Conservation (phyloP, 139 green algal species). For the Volvox reticuliferus region DNA sequence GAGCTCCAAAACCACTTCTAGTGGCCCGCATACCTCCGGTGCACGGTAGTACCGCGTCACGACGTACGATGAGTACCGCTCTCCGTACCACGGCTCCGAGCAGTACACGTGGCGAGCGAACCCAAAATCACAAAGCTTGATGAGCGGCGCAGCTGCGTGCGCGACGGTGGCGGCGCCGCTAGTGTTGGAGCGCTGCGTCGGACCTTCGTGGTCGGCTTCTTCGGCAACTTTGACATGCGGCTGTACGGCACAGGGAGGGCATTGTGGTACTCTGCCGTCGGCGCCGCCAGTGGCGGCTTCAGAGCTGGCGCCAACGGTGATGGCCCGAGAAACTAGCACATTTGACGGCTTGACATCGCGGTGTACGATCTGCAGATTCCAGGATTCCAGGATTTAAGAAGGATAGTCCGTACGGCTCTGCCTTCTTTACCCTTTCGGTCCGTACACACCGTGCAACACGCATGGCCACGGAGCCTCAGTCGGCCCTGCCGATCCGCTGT, state of each 20-base stretch:
- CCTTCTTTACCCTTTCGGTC: no score
- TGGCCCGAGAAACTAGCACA: background rate
- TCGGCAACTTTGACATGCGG: no score
- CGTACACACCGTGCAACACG: no score
- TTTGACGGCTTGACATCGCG: slow-evolving; percentile 27
- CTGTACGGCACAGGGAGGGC: background rate
- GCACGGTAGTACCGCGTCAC: slow-evolving; percentile 28
- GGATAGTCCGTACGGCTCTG: no score
- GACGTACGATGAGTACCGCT: slow-evolving; percentile 20
- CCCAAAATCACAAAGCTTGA: slow-evolving; percentile 38
- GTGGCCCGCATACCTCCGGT: background rate
- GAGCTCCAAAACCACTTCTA: no score
- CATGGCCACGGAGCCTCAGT: no score
- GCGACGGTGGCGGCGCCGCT: background rate
- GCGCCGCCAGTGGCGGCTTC: background rate
- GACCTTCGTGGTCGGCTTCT: background rate
- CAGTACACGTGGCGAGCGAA: slow-evolving; percentile 9
- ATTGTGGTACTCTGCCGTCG: background rate
- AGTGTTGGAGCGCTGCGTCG: no score
- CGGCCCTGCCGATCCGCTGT: no score
- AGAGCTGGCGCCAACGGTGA: background rate
- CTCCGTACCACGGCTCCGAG: slow-evolving; percentile 5
- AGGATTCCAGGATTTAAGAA: no score
- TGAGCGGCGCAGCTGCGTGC: background rate
- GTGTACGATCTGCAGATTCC: slow-evolving; percentile 5